Evolutionary conservation across 371 early-diverging fungal species (phyloP).

Genomic region (Dentiscutata heterogama): DNA sequence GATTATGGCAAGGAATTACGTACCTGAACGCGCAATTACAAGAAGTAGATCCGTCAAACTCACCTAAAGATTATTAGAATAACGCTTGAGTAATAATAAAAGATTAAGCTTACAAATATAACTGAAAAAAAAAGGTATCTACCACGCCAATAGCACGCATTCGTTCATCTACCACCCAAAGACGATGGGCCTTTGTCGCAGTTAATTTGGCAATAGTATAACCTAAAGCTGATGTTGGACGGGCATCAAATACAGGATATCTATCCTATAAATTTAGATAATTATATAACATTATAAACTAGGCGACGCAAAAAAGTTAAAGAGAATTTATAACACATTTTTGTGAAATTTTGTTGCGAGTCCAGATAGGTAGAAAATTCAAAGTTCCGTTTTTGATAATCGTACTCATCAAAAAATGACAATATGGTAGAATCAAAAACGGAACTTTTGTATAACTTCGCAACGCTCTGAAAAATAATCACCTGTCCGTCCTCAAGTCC

Average conservation of each 20-base stretch:
- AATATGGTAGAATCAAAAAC: not conserved
- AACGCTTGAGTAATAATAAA: too few relatives aligned
- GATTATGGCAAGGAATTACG: not conserved
- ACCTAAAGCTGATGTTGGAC: slow-evolving; percentile 72
- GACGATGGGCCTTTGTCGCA: slow-evolving; percentile 84
- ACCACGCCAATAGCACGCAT: slow-evolving; percentile 71
- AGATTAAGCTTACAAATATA: too few relatives aligned
- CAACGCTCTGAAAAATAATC: not conserved
- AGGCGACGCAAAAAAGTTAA: too few relatives aligned
- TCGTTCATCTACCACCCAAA: slow-evolving; percentile 79
- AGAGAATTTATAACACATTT: too few relatives aligned
- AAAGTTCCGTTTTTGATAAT: too few relatives aligned
- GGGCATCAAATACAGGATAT: slow-evolving; percentile 83
- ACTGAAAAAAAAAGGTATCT: slow-evolving; percentile 31
- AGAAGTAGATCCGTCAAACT: slow-evolving; percentile 78
- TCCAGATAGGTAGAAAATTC: too few relatives aligned
- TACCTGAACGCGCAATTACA: slow-evolving; percentile 52
- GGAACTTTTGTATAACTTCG: not conserved
- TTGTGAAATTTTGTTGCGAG: too few relatives aligned
- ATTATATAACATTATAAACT: too few relatives aligned
- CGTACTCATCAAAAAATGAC: not conserved
- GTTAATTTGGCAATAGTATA: slow-evolving; percentile 79
- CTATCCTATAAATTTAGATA: slow-evolving; percentile 61
- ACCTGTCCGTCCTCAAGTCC: slow-evolving; percentile 65
- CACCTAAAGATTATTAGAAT: too few relatives aligned